These are phyloP conservation scores for Ceratobasidium papillatum DNA, from an alignment of 1,284 basidiomycete species.

Conservation along the genomic window DNA sequence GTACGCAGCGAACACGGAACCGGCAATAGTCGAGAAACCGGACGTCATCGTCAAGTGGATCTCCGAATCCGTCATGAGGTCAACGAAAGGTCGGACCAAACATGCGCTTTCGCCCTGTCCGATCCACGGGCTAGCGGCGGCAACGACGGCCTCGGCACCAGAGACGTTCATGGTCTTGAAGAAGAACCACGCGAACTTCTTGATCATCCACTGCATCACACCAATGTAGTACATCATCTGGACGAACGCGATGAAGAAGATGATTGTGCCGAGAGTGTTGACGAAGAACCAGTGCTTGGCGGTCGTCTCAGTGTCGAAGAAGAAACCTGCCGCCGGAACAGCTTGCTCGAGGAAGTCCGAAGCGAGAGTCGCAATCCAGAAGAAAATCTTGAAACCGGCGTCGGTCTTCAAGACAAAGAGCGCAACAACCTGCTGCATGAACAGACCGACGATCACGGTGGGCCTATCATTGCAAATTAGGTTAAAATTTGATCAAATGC, in stretches of 20 bases:
- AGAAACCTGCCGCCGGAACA: slow-evolving; percentile 74
- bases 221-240: slow-evolving; percentile 88
- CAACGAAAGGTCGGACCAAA: slow-evolving; percentile 85
- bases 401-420: slow-evolving; percentile 84
- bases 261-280: slow-evolving; percentile 71
- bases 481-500: slow-evolving; percentile 43
- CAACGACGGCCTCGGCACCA: slow-evolving; percentile 91
- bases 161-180: slow-evolving; percentile 87
- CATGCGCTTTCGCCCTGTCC: slow-evolving; percentile 89
- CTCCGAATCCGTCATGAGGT: slow-evolving; percentile 89
- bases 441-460: slow-evolving; percentile 84
- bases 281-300: slow-evolving; percentile 81
- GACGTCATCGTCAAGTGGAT: slow-evolving; percentile 90
- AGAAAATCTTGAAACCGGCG: slow-evolving; percentile 83
- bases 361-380: slow-evolving; percentile 79
- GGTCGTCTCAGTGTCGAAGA: slow-evolving; percentile 73
- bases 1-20: slow-evolving; percentile 87
- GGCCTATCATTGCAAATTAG: slow-evolving; percentile 58
- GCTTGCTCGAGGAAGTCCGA: slow-evolving; percentile 73
- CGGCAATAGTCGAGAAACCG: slow-evolving; percentile 89
- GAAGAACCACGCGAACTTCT: slow-evolving; percentile 90
- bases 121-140: slow-evolving; percentile 90
- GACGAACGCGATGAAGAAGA: slow-evolving; percentile 88
- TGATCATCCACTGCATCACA: slow-evolving; percentile 89
- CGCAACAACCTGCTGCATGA: slow-evolving; percentile 82